A percentile compares a stretch with the other conserved stretches of the same genome.
phyloP scores from a whole-genome alignment of 2,329 filamentous ascomycete genomes.

The Ophiostoma novo-ulmi region DNA sequence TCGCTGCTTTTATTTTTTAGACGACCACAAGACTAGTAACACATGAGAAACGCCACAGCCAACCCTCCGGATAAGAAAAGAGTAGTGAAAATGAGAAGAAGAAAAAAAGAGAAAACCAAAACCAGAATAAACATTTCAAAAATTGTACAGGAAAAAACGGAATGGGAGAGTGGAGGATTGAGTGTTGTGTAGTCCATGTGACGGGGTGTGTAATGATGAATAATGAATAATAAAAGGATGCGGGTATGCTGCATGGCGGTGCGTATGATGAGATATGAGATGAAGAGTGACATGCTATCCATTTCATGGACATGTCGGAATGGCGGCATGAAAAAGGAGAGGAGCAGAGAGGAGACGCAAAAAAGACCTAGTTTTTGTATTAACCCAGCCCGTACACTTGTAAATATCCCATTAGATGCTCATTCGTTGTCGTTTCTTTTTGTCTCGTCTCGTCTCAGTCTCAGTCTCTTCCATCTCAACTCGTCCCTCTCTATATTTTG shows the following conservation, averaged over 20 bases:
- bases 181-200: not conserved
- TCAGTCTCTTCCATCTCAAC: not conserved
- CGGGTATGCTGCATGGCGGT: not conserved
- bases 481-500: not conserved
- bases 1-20: constrained; percentile 5
- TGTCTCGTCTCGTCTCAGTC: not conserved
- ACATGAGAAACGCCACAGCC: constrained; percentile 21
- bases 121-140: constrained; percentile 14
- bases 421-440: not conserved
- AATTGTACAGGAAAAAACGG: not conserved
- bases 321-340: not conserved
- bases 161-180: constrained; percentile 14
- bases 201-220: not conserved
- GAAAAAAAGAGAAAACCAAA: not conserved
- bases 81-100: not conserved
- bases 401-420: not conserved
- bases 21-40: constrained; percentile 12
- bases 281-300: not conserved
- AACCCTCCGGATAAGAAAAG: constrained; percentile 10
- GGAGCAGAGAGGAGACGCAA: not conserved
- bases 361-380: not conserved
- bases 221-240: not conserved
- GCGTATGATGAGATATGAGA: not conserved
- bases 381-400: not conserved
- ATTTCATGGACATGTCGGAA: not conserved